Evolutionary conservation across 2,329 filamentous ascomycete genomes (phyloP), one percentile per base, ranked within the genome.

Genomic region (Apiospora arundinis): DNA sequence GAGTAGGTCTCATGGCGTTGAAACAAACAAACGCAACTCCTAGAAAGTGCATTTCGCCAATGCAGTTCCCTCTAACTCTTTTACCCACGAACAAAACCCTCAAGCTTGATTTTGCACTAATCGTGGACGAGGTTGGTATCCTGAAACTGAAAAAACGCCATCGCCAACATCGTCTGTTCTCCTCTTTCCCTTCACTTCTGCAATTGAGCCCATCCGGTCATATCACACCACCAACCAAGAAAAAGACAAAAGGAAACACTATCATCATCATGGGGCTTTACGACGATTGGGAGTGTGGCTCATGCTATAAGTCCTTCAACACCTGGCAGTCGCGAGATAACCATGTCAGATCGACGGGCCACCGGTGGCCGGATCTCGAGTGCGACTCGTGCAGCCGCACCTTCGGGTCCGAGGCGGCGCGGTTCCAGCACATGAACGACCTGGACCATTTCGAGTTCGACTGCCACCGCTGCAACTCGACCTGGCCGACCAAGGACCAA

Each of bases 351-450:
- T 71, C 72, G 1, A 73, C 71, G 0, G 71, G 70, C 37, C 75
- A 77, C 49, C 4, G 18, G 4, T 9, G 32, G 4, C 74, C 75
- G 1, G 14, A 16, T 2, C 72, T 70, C 66, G 76, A 78, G 70
- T 77, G 76, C 60, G 73, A 75, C 21, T 60, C 5, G 0, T 77
- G 77, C 69, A 40, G 40, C 3, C 45, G 40, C 4, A 69, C 52
- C 60, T 78, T 77, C 70, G 25, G 37, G 5, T 72, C 71, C 4
- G 60, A 69, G 21, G 16, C 18, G 2, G 73, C 71, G 0, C 63
- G 68, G 1, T 12, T 69, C 16, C 72, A 78, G n/a, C 81, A 82
- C 69, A 82, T 82, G 80, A 44, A 75, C 21, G 71, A 67, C 6
- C 23, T 70, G 2, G 69, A 75, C 2, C 82, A 84, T 69, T 81